Conservation (phyloP, 495 filamentous ascomycete species). For the Penicillium egyptiacum region DNA sequence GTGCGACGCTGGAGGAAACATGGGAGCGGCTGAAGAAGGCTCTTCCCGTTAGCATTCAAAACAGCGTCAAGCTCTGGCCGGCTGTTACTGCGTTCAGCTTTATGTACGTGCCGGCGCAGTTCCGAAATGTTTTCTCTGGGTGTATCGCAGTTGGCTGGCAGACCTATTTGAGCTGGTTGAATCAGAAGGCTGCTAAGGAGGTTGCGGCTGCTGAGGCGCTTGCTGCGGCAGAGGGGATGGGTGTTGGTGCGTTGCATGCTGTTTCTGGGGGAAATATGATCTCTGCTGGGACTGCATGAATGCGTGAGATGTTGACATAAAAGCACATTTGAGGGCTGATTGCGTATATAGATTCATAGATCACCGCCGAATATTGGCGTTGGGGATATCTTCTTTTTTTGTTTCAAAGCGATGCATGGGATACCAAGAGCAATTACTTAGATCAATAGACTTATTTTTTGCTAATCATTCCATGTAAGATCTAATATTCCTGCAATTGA, state of each 20-base stretch:
- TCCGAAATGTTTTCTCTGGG: constrained; percentile 74
- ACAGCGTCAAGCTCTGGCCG: constrained; percentile 88
- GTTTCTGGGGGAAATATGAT: constrained; percentile 12
- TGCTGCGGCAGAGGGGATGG: constrained; percentile 22
- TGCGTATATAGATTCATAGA: constrained; percentile 20
- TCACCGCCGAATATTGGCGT: constrained; percentile 7
- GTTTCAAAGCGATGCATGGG: constrained; percentile 21
- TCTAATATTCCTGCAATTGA: not conserved
- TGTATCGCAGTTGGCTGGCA: constrained; percentile 86
- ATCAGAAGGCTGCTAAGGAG: constrained; percentile 66
- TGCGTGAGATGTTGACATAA: not conserved
- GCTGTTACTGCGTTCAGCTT: constrained; percentile 86
- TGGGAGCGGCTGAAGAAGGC: constrained; percentile 70
- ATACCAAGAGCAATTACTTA: constrained; percentile 22
- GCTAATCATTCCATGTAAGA: not conserved
- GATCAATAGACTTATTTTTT: constrained; percentile 19
- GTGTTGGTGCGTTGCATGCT: constrained; percentile 9
- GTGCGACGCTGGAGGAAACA: constrained; percentile 58
- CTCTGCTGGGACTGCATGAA: constrained; percentile 30
- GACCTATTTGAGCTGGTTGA: constrained; percentile 82
- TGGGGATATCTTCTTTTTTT: constrained; percentile 6
- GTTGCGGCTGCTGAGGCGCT: constrained; percentile 37
- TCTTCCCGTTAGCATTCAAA: constrained; percentile 72
- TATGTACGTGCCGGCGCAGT: constrained; percentile 75
- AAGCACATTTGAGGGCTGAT: not conserved